Evolutionary conservation across 768 basidiomycete genomes (phyloP), one percentile per base, ranked within the genome.

Genomic region (Lactarius vividus): DNA sequence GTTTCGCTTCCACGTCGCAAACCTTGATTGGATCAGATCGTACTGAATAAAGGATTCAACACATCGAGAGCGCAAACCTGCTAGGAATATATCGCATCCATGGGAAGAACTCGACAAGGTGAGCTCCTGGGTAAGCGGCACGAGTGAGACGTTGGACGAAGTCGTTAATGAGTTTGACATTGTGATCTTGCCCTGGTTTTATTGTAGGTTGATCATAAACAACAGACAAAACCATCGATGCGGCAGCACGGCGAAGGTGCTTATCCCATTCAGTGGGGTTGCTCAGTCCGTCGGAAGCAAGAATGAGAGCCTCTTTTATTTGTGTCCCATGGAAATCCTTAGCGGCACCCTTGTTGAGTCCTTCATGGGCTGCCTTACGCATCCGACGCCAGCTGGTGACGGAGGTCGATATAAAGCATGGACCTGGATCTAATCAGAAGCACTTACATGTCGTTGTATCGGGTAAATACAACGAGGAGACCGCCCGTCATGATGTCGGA

Each of bases 91-190:
- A 62, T 15, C 7, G 49, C 67, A 69, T 69, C 66, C 66, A 70
- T 13, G 67, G 68, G 54, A 64, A 69, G 29, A 69, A 69, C 20
- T 69, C 69, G 5, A 64, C 67, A 6, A 69, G 33, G 64, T 75
- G 75, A 33, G 73, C 71, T 2, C 80, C 80, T 42, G 79, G 79
- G 40, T 73, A 71, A 10, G 74, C 73, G 3, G 80, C 77, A 11
- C 70, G 70, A 16, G 75, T 74, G 18, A 79, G 61, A 10, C 77
- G 72, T 9, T 67, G 54, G 11, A 74, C 68, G 37, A 74, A 70
- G 46, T 70, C 69, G 46, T 71, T 67, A 15, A 77, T 71, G 15
- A 69, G 66, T 15, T 53, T 63, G 39, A 78, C 57, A 11, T 65
- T 16, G 9, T 53, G 57, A 52, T 72, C 72, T 28, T 59, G 42